Evolutionary conservation across 2,329 filamentous ascomycete species (phyloP), one percentile per base, ranked within the genome.

Genomic region (Apiospora arundinis): DNA sequence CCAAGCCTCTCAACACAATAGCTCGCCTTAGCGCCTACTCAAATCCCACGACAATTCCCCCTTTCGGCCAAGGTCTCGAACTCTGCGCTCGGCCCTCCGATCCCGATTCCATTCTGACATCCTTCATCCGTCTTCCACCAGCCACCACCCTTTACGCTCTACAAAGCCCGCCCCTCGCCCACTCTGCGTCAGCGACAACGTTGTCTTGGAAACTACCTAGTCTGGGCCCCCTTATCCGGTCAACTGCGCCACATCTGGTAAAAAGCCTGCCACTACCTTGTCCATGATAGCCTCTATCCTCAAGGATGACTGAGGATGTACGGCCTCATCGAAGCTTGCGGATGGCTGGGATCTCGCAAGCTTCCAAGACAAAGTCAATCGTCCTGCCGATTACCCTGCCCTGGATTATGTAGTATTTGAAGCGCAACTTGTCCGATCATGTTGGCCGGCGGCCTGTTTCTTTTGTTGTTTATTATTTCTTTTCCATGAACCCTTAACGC

Each of bases 1-100:
- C 18, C 32, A 23, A 8, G 32, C 56, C 56, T 40, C 56, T 32
- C 32, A 63, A n/a, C 56, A n/a, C 21, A 63, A 40, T 63, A 40
- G 18, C 18, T 18, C n/a, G 32, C 56, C 8, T 23, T 63, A 63
- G 56, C 56, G 32, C 18, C 56, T 63, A 63, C 56, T 63, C 32
- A 63, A 63, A 63, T 63, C 56, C 21, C 32, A 63, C 56, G 56
- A 40, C 56, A 63, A 63, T 63, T 63, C 9, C 56, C 56, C 21
- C 21, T 63, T 40, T 40, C 11, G 56, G 56, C 9, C 56, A n/a
- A 12, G 32, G 32, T 40, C 56, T 63, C 4, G 56, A 63, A 63
- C 56, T n/a, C 56, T 63, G n/a, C 40, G 11, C 32, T 4, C 32
- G 32, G 32, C 56, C 32, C 21, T 63, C 32, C 18, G 32, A 23